Percentiles rank a stretch among this genome's conserved stretches.
Evolutionary conservation across 2,329 filamentous ascomycete genomes (phyloP).

Genomic region (Escovopsis sp.): DNA sequence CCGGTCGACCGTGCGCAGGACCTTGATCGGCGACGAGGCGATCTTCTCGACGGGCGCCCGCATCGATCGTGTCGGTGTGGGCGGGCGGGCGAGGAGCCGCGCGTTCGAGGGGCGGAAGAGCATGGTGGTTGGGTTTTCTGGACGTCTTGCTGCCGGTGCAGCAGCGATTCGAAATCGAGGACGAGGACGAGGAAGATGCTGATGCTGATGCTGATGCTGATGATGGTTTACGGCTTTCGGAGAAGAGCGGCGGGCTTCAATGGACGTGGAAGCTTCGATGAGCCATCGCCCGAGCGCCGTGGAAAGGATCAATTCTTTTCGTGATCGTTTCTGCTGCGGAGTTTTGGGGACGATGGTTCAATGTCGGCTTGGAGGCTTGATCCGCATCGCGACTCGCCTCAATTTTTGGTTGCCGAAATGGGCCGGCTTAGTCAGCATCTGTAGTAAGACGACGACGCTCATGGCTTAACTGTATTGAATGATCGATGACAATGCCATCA

Average conservation of each 20-base stretch:
- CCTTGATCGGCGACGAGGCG: slow-evolving; percentile 43
- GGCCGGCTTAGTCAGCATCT: too few species aligned
- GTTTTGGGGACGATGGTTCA: slow-evolving; percentile 23
- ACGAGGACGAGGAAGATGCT: too few species aligned
- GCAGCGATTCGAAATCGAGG: too few species aligned
- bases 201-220: neutral
- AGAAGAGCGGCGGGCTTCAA: neutral
- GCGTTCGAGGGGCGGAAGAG: neutral
- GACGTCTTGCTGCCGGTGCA: too few species aligned
- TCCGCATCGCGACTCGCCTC: neutral
- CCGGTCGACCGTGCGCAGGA: slow-evolving; percentile 62
- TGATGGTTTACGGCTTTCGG: neutral
- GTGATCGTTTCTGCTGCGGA: slow-evolving; percentile 36
- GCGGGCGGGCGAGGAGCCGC: slow-evolving; percentile 3
- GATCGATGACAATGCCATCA: too few species aligned
- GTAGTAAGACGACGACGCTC: too few species aligned
- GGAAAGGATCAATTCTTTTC: slow-evolving; percentile 15
- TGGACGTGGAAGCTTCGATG: slow-evolving; percentile 6
- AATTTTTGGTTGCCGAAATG: too few species aligned
- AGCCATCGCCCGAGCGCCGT: slow-evolving; percentile 20
- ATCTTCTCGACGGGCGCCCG: slow-evolving; percentile 26
- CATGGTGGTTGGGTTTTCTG: neutral
- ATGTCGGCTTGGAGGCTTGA: neutral
- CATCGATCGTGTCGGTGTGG: neutral
- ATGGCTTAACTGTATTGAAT: too few species aligned